Conservation (phyloP, 768 basidiomycete genomes). For the Termitomyces sp. region DNA sequence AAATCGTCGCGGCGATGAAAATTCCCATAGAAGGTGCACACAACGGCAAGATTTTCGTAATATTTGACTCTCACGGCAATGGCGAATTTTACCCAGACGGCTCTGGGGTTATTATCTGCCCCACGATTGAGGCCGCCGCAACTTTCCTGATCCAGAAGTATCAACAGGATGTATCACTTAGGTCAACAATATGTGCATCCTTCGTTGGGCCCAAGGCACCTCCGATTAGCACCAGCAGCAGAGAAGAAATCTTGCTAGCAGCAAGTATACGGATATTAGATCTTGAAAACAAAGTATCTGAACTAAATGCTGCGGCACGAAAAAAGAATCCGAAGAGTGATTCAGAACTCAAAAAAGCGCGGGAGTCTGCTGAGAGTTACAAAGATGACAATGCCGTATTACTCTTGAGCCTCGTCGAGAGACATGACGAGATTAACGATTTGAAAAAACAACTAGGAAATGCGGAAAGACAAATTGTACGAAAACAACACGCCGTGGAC, state of each 20-base stretch:
- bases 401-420: not conserved
- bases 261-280: not conserved
- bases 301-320: not conserved
- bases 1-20: not conserved
- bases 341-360: not conserved
- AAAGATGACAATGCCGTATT: not conserved
- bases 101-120: not conserved
- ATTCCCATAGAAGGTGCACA: not conserved
- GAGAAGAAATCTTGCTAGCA: not conserved
- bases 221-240: no score
- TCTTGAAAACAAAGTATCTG: not conserved
- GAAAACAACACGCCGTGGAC: no score
- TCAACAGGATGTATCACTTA: no score
- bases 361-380: not conserved
- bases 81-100: not conserved
- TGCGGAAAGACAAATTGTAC: not conserved
- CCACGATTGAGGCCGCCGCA: not conserved
- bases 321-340: not conserved
- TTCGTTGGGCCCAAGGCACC: not conserved
- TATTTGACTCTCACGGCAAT: not conserved
- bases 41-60: not conserved
- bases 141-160: not conserved
- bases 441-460: not conserved
- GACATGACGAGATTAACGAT: not conserved
- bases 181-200: not conserved